Base-by-base conservation (phyloP, 768 basidiomycete genomes). In the Inosperma sp. region DNA sequence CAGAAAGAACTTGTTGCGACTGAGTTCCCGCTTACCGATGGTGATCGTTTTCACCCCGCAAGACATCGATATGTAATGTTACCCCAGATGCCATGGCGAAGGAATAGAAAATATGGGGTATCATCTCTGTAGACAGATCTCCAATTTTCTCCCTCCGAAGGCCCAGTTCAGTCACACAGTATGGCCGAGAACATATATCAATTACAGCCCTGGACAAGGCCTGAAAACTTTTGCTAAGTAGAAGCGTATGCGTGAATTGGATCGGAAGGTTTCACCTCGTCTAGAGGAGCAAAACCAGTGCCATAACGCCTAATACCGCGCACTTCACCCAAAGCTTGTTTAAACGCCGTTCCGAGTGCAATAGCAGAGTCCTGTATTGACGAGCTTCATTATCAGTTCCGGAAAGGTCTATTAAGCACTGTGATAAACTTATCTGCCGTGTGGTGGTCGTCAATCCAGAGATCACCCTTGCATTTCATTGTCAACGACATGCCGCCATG, bases 391-490 rank as follows among this genome's bases (percentile, higher is more conserved):
- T 36, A 27, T 63, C 57, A 64, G 56, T 29, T 39, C n/a, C 26
- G 19, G 25, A 44, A 35, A 44, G 35, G 29, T 29, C 7, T 17
- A 42, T 39, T 22, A 35, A 41, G 6, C 30, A 25, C 34, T 12
- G 27, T 23, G 42, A 10, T 25, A 40, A 42, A 83, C 86, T 84
- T 82, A 88, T 99, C 96, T 79, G 95, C 92, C 40, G 94, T 92
- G 70, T 99, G 96, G 62, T 98, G 96, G 71, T 99, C 96, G 70
- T 99, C 96, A 53, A 98, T 96, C 81, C 86, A 90, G 7, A 98
- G 77, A 67, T 99, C 96, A 33, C 96, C 96, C 63, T 88, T 83
- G 69, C 93, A 97, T 59, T 87, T 86, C 72, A 99, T 78, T 16
- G 79, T 82, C 55, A 99, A 73, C 0, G 92, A 93, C 83, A 96